Evolutionary conservation across 2,329 filamentous ascomycete genomes (phyloP).

Genomic region (Penicillium sp.): DNA sequence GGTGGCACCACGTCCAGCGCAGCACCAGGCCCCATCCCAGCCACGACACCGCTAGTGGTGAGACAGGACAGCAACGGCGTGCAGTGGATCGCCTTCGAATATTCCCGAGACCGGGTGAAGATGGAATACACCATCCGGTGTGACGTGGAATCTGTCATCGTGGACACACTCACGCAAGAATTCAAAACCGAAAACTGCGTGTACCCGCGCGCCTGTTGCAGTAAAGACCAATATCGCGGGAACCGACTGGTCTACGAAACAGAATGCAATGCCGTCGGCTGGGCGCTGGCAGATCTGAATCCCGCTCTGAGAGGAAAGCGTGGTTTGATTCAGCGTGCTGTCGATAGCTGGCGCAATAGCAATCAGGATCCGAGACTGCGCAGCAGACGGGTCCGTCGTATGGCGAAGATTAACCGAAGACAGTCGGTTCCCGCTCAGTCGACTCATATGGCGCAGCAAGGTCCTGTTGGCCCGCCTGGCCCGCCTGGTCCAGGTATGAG

Average conservation of each 20-base stretch:
- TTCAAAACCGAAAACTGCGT: slow-evolving; percentile 99
- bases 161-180: slow-evolving; percentile 76
- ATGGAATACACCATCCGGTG: slow-evolving; percentile 99
- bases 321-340: slow-evolving; percentile 91
- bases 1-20: slow-evolving; percentile 86
- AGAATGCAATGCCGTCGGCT: slow-evolving; percentile 99
- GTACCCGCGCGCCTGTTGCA: slow-evolving; percentile 90
- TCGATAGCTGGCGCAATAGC: slow-evolving; percentile 98
- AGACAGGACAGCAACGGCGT: slow-evolving; percentile 94
- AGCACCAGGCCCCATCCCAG: slow-evolving; percentile 92
- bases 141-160: slow-evolving; percentile 94
- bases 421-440: slow-evolving; percentile 64
- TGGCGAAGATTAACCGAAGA: slow-evolving; percentile 92
- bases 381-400: slow-evolving; percentile 85
- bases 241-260: slow-evolving; percentile 96
- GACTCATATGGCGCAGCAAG: slow-evolving; percentile 47
- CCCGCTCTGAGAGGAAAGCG: slow-evolving; percentile 87
- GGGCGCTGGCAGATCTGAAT: slow-evolving; percentile 92
- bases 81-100: slow-evolving; percentile 98
- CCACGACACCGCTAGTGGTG: slow-evolving; percentile 91
- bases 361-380: slow-evolving; percentile 91
- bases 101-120: slow-evolving; percentile 94
- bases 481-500: slow-evolving; percentile 56
- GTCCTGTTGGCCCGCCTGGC: neutral
- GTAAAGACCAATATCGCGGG: slow-evolving; percentile 93